Base-by-base conservation (phyloP, 2,329 filamentous ascomycete genomes). In the Clonostachys solani region DNA sequence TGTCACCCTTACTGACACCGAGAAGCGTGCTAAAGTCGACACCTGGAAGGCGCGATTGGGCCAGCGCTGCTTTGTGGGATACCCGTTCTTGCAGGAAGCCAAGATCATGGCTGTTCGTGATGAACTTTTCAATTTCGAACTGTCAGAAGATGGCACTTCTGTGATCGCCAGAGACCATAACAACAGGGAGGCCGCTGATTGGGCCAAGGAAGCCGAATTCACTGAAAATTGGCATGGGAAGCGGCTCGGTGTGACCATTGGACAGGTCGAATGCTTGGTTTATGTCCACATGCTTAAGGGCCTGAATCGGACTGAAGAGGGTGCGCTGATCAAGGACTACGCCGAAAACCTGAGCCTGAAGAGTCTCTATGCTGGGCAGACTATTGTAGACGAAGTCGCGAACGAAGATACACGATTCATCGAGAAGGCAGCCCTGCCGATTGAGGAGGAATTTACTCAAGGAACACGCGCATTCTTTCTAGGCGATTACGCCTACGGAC, bases 201-300 rank as follows among this genome's bases (percentile, higher is more conserved):
- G 88, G 79, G 82, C 83, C 59, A 92, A 83, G 69, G 96, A 94
- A 62, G 83, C 94, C 2, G 80, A 85, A 36, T 84, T 83, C 49
- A 89, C 96, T 50, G 92, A 97, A 65, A 86, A 80, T 45, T 84
- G 81, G 60, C 96, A 99, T 69, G 92, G 87, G 69, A 96, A 94
- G 69, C 84, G 92, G 42, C 78, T 99, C 44, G 95, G 89, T 42
- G 90, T 95, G 62, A 79, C 92, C 44, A 91, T 92, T 52, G 91
- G 92, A 40, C 73, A 84, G 18, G 89, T 97, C 6, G 92, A 99
- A 60, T 89, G 91, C 19, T 75, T 97, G 56, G 83, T 96, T 33
- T 87, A 95, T 53, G 91, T 99, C 36, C 88, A 96, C 55, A 94
- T 96, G 80, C 80, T 99, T 47, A 95, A 89, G 65, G 94, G 95